phyloP scores from a whole-genome alignment of 2,329 filamentous ascomycete genomes.

The Arachnomyces sp. region DNA sequence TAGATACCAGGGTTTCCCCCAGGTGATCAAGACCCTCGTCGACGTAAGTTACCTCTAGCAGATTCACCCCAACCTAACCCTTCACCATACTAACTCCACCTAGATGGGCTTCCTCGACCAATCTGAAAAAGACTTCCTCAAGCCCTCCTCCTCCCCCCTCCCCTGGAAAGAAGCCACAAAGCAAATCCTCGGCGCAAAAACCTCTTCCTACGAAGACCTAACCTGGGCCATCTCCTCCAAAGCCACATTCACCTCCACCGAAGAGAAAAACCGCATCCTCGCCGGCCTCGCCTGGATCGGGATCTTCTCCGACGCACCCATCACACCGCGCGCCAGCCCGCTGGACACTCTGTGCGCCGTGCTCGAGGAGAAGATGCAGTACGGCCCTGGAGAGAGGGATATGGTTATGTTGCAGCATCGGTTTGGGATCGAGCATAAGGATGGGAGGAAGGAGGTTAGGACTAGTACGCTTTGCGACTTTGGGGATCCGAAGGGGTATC shows the following conservation, averaged over 20 bases:
- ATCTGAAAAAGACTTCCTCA: slow-evolving; percentile 55
- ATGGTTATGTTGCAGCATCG: slow-evolving; percentile 57
- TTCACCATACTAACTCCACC: too few relatives aligned
- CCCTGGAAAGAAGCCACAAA: slow-evolving; percentile 80
- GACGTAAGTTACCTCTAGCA: slow-evolving; percentile 71
- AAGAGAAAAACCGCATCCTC: slow-evolving; percentile 62
- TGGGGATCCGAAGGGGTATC: slow-evolving; percentile 69
- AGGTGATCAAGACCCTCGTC: slow-evolving; percentile 80
- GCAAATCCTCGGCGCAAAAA: slow-evolving; percentile 62
- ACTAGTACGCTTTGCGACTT: slow-evolving; percentile 79
- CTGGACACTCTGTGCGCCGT: slow-evolving; percentile 86
- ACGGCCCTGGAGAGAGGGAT: slow-evolving; percentile 72
- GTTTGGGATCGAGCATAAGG: slow-evolving; percentile 75
- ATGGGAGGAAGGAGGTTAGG: slow-evolving; percentile 66
- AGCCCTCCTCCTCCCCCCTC: slow-evolving; percentile 43
- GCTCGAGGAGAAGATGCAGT: slow-evolving; percentile 87
- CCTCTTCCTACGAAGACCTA: slow-evolving; percentile 60
- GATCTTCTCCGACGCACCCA: slow-evolving; percentile 59
- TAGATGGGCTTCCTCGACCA: slow-evolving; percentile 74
- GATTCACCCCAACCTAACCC: too few relatives aligned
- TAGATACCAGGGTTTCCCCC: slow-evolving; percentile 78
- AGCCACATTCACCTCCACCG: slow-evolving; percentile 59
- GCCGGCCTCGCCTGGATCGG: slow-evolving; percentile 63
- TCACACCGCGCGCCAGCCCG: slow-evolving; percentile 66
- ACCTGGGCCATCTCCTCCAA: slow-evolving; percentile 65